phyloP scores from a whole-genome alignment of 164 flowering plant genomes.

The Macadamia integrifolia region DNA sequence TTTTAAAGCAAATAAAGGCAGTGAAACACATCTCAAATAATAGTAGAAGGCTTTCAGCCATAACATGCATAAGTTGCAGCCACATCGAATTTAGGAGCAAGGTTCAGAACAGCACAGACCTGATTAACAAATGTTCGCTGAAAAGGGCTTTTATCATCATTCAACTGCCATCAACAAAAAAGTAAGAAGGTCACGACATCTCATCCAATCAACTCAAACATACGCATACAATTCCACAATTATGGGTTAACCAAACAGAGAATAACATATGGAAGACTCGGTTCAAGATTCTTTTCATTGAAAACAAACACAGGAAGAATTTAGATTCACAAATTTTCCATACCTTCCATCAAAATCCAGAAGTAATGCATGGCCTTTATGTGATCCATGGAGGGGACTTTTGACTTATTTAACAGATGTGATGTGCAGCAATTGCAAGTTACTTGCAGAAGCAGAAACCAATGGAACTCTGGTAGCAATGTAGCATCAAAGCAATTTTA shows the following conservation, averaged over 20 bases:
- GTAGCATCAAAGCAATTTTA: no score
- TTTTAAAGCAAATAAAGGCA: no score
- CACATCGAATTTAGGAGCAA: neutral
- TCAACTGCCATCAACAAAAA: conserved; percentile 53
- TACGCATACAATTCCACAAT: neutral
- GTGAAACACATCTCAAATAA: no score
- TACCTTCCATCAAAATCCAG: neutral
- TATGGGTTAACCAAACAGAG: neutral
- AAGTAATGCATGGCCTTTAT: no score
- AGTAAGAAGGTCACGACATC: neutral
- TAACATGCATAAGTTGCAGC: neutral
- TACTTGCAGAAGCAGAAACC: no score
- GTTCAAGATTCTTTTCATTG: no score
- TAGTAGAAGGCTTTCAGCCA: no score
- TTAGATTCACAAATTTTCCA: neutral
- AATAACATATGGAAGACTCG: neutral
- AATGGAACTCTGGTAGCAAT: no score
- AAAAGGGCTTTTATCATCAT: conserved; percentile 93
- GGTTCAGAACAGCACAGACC: conserved; percentile 35
- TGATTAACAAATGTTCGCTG: conserved; percentile 95
- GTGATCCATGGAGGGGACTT: no score
- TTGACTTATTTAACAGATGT: no score
- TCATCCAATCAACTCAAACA: neutral
- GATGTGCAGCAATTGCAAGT: no score
- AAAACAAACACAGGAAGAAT: neutral